phyloP scores from a whole-genome alignment of 108 stramenopile genomes.

The Skeletonema marinoi region DNA sequence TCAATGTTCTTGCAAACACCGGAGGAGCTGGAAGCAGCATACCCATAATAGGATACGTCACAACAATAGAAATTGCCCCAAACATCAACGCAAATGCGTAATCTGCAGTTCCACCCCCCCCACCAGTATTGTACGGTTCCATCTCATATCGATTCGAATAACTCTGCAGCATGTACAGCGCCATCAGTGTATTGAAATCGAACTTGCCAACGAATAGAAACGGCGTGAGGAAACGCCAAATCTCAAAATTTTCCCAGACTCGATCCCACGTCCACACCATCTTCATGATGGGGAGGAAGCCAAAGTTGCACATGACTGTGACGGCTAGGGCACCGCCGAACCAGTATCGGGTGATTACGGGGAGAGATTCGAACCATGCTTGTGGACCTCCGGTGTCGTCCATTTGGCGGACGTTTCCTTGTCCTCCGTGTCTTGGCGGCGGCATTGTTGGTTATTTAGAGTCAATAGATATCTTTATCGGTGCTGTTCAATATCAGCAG shows the following conservation, averaged over 20 bases:
- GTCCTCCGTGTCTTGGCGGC: background rate
- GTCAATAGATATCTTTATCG: no score
- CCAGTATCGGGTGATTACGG: slow-evolving; percentile 86
- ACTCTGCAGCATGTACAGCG: slow-evolving; percentile 66
- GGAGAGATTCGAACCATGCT: slow-evolving; percentile 80
- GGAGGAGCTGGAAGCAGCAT: slow-evolving; percentile 50
- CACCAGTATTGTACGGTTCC: slow-evolving; percentile 91
- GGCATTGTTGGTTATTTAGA: background rate
- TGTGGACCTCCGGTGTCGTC: slow-evolving; percentile 53
- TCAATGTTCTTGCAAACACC: slow-evolving; percentile 69
- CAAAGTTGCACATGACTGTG: slow-evolving; percentile 77
- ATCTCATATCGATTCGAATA: slow-evolving; percentile 77
- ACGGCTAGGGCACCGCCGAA: slow-evolving; percentile 66
- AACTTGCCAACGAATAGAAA: slow-evolving; percentile 81
- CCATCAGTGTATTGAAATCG: slow-evolving; percentile 70
- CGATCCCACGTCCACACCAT: slow-evolving; percentile 57
- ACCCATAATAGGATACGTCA: slow-evolving; percentile 66
- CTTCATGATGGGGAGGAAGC: slow-evolving; percentile 59
- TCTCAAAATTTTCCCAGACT: slow-evolving; percentile 64
- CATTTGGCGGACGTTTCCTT: slow-evolving; percentile 1
- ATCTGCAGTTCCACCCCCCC: slow-evolving; percentile 71
- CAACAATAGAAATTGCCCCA: slow-evolving; percentile 52
- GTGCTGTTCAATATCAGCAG: no score
- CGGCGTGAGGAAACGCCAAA: slow-evolving; percentile 80
- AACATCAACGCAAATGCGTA: slow-evolving; percentile 71